Conservation (phyloP, 1,284 basidiomycete genomes). For the Cronartium quercuum region DNA sequence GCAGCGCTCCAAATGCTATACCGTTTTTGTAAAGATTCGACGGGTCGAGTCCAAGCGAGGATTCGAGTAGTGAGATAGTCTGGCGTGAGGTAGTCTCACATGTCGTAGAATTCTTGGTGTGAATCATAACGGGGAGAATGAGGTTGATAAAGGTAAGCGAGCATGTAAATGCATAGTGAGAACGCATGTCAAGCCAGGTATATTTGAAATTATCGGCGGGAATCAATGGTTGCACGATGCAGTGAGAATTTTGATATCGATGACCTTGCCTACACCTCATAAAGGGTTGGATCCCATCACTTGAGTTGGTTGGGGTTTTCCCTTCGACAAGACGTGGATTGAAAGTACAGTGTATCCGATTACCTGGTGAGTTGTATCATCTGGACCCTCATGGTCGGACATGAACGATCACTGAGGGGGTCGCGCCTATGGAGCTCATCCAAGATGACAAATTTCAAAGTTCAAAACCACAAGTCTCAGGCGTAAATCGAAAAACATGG, state of each 20-base stretch:
- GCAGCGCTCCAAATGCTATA: conserved; percentile 33
- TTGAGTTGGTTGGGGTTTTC: too few relatives aligned
- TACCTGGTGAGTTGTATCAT: background rate
- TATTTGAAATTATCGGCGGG: too few relatives aligned
- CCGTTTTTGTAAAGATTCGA: conserved; percentile 28
- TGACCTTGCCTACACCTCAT: too few relatives aligned
- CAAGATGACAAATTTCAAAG: too few relatives aligned
- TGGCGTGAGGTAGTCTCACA: background rate
- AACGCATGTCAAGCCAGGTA: background rate
- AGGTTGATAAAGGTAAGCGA: background rate
- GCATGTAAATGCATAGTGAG: background rate
- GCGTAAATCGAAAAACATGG: too few relatives aligned
- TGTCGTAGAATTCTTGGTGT: background rate
- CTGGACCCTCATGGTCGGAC: conserved; percentile 2
- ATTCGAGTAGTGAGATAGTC: background rate
- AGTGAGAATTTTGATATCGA: too few relatives aligned
- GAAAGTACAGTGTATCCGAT: background rate
- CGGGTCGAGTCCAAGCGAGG: conserved; percentile 13
- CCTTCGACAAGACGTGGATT: too few relatives aligned
- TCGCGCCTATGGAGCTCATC: too few relatives aligned
- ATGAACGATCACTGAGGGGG: too few relatives aligned
- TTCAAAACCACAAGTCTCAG: too few relatives aligned
- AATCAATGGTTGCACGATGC: too few relatives aligned
- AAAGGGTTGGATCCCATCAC: too few relatives aligned
- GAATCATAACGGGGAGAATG: background rate